Percentiles rank a stretch among this genome's conserved stretches.
Evolutionary conservation across 495 filamentous ascomycete species (phyloP).

Genomic region (Penicillium cinerascens): DNA sequence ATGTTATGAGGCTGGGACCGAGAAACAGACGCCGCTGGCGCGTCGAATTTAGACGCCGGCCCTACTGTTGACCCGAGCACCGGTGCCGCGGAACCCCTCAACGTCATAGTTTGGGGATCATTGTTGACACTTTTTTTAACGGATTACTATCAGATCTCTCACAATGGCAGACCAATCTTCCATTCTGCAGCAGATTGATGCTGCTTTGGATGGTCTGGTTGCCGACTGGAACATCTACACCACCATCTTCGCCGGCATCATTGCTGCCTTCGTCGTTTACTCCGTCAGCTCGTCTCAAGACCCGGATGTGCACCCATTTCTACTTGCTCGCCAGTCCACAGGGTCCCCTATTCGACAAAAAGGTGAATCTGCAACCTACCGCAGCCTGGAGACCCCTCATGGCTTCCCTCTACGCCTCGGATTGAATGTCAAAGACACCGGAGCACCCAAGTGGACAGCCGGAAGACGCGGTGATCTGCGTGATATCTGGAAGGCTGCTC

Average conservation of each 20-base stretch:
- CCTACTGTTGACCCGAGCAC: conserved; percentile 21
- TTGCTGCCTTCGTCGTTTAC: conserved; percentile 62
- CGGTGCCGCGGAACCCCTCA: conserved; percentile 15
- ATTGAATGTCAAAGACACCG: conserved; percentile 79
- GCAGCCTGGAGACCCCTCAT: conserved; percentile 76
- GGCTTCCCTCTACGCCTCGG: conserved; percentile 78
- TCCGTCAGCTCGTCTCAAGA: conserved; percentile 60
- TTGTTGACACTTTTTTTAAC: conserved; percentile 12
- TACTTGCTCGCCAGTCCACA: conserved; percentile 80
- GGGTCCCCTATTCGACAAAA: conserved; percentile 74
- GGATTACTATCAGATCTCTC: not conserved
- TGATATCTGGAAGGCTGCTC: conserved; percentile 83
- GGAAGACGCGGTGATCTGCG: conserved; percentile 87
- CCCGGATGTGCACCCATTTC: conserved; percentile 86
- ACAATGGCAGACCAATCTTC: conserved; percentile 51
- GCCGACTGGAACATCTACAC: conserved; percentile 78
- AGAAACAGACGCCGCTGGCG: conserved; percentile 12
- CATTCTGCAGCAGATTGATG: conserved; percentile 60
- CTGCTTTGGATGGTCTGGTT: conserved; percentile 61
- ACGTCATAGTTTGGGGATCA: conserved; percentile 20
- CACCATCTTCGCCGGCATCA: conserved; percentile 55
- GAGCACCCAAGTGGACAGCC: conserved; percentile 73
- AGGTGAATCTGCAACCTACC: conserved; percentile 78
- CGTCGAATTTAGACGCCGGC: conserved; percentile 17
- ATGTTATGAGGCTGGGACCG: conserved; percentile 18